phyloP scores from a whole-genome alignment of 192 early-diverging fungal species.

The Entomortierella lignicola region DNA sequence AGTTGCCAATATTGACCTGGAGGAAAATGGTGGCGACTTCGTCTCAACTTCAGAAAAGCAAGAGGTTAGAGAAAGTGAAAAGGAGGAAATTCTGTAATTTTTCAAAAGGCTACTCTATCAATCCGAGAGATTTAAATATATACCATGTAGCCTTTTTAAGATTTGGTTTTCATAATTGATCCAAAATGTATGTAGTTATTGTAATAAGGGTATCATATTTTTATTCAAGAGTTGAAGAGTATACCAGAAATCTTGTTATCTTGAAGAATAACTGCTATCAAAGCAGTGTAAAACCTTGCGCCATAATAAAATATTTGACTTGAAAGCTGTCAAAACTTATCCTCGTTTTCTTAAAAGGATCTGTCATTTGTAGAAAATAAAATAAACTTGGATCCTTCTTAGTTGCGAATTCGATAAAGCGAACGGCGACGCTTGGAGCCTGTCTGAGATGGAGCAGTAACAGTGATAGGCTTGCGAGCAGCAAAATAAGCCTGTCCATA shows the following conservation, averaged over 20 bases:
- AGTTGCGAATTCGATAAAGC: slow-evolving; percentile 4
- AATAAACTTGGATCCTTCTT: no score
- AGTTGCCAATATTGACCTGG: slow-evolving; percentile 47
- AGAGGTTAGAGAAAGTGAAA: background rate
- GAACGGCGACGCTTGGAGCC: background rate
- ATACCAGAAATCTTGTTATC: slow-evolving; percentile 10
- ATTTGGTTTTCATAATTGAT: no score
- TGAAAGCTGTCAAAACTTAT: background rate
- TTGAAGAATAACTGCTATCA: slow-evolving; percentile 4
- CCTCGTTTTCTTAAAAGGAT: no score
- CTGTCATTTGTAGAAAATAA: no score
- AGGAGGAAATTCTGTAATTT: no score
- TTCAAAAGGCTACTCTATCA: no score
- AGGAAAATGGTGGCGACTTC: slow-evolving; percentile 34
- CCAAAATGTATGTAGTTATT: no score
- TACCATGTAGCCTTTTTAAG: no score
- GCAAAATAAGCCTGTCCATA: slow-evolving; percentile 37
- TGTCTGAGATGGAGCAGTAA: slow-evolving; percentile 18
- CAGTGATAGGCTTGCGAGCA: slow-evolving; percentile 36
- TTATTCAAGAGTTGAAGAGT: background rate
- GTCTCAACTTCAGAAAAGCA: slow-evolving; percentile 9
- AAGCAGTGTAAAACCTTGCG: background rate
- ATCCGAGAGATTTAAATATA: no score
- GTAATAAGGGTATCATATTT: slow-evolving; percentile 5
- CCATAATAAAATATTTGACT: no score